These are phyloP conservation scores for Prinsepia uniflora DNA, from an alignment of 306 rosid genomes.

Conservation along the genomic window DNA sequence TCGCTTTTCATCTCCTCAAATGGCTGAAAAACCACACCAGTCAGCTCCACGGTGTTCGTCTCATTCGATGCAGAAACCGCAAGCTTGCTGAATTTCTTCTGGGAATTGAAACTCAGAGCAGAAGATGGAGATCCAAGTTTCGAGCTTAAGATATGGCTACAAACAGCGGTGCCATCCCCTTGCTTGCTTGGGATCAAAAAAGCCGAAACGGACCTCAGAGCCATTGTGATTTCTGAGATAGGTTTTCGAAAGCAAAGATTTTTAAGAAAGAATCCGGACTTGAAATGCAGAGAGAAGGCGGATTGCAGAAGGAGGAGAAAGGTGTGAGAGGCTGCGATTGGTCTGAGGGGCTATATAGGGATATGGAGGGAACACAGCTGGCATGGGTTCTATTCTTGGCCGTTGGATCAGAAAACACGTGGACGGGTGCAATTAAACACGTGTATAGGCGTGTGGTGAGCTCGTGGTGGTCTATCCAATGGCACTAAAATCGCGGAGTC, in stretches of 20 bases:
- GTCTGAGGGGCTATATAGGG: conserved; percentile 16
- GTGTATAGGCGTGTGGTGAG: conserved; percentile 53
- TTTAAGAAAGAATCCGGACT: background rate
- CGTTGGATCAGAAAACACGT: conserved; percentile 33
- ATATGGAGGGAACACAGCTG: background rate
- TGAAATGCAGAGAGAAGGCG: background rate
- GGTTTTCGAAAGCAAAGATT: background rate
- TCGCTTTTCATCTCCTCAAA: conserved; percentile 79
- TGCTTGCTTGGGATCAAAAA: conserved; percentile 22
- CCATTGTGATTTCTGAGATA: conserved; percentile 26
- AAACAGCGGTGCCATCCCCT: conserved; percentile 5
- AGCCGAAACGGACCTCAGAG: conserved; percentile 32
- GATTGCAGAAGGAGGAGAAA: background rate
- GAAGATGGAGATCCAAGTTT: conserved; percentile 13
- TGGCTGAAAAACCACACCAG: conserved; percentile 76
- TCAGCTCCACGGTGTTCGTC: conserved; percentile 14
- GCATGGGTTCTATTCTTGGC: background rate
- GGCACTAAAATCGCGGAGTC: conserved; percentile 16
- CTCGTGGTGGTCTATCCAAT: conserved; percentile 45
- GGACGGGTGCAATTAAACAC: conserved; percentile 13
- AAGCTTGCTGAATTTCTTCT: conserved; percentile 19
- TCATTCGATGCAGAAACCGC: conserved; percentile 31
- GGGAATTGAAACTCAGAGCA: conserved; percentile 1
- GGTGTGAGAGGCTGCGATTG: background rate
- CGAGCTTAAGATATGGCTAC: conserved; percentile 3